phyloP scores from a whole-genome alignment of 2,329 filamentous ascomycete species.

The Remersonia thermophila region DNA sequence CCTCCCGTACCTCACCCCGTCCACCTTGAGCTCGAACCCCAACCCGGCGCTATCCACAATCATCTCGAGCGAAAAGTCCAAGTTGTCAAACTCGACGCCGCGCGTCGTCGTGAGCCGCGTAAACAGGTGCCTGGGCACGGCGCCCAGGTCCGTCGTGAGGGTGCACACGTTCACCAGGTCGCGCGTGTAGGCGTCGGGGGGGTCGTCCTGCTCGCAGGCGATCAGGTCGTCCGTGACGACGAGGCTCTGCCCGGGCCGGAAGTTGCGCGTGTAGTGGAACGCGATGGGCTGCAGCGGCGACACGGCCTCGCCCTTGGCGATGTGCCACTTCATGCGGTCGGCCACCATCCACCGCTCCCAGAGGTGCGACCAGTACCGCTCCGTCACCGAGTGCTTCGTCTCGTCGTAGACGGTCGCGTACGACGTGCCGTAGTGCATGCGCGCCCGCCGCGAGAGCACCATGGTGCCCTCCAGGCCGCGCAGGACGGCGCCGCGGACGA shows the following conservation, averaged over 20 bases:
- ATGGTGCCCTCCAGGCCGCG: slow-evolving; percentile 66
- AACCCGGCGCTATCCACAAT: slow-evolving; percentile 65
- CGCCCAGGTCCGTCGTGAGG: slow-evolving; percentile 65
- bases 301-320: slow-evolving; percentile 65
- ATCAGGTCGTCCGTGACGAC: slow-evolving; percentile 72
- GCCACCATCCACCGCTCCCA: slow-evolving; percentile 78
- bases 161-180: slow-evolving; percentile 64
- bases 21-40: slow-evolving; percentile 67
- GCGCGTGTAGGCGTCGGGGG: slow-evolving; percentile 46
- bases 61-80: slow-evolving; percentile 76
- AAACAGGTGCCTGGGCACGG: slow-evolving; percentile 61
- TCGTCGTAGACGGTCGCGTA: slow-evolving; percentile 75
- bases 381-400: slow-evolving; percentile 56
- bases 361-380: slow-evolving; percentile 67
- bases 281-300: slow-evolving; percentile 63
- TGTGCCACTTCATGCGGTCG: slow-evolving; percentile 78
- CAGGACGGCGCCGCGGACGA: slow-evolving; percentile 65
- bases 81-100: slow-evolving; percentile 69
- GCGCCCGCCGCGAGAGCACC: slow-evolving; percentile 60
- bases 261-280: slow-evolving; percentile 79
- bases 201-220: slow-evolving; percentile 57
- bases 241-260: slow-evolving; percentile 64
- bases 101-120: slow-evolving; percentile 65
- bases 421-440: slow-evolving; percentile 69
- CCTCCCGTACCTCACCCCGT: slow-evolving; percentile 62